phyloP scores from a whole-genome alignment of 805 yeast genomes.

The Candida loeiensis region DNA sequence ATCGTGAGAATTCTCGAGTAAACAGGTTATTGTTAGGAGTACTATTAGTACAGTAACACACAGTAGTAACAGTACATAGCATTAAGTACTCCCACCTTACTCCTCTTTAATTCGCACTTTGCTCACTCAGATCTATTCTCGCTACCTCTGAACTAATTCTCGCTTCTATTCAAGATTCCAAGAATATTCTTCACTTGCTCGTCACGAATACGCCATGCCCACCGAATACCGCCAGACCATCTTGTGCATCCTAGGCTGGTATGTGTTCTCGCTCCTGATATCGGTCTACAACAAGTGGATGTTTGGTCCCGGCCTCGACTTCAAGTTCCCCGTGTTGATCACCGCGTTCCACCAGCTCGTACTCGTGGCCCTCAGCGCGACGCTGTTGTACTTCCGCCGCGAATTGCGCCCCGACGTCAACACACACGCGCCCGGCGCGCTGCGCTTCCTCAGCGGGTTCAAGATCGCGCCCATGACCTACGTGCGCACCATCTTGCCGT shows the following conservation, averaged over 20 bases:
- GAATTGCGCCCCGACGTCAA: constrained; percentile 39
- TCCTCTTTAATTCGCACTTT: no score
- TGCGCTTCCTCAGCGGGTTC: constrained; percentile 19
- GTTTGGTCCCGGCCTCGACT: constrained; percentile 77
- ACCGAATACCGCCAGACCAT: constrained; percentile 4
- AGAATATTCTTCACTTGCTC: not conserved
- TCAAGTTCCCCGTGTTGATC: constrained; percentile 78
- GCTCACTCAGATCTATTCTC: no score
- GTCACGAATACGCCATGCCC: not conserved
- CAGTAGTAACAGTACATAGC: no score
- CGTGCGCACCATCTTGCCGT: constrained; percentile 63
- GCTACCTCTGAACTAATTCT: no score
- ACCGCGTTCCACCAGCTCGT: constrained; percentile 83
- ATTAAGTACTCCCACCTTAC: no score
- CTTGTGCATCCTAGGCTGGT: constrained; percentile 57
- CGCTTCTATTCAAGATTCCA: no score
- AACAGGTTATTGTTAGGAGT: no score
- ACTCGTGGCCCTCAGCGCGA: constrained; percentile 51
- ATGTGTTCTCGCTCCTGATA: constrained; percentile 61
- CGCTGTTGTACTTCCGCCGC: constrained; percentile 46
- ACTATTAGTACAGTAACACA: no score
- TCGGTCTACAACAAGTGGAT: constrained; percentile 94
- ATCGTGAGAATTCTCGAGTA: no score
- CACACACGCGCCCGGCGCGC: constrained; percentile 8
- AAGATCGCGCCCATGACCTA: constrained; percentile 28